phyloP scores from a whole-genome alignment of 2,329 filamentous ascomycete genomes.

The Verticillium alfalfae region DNA sequence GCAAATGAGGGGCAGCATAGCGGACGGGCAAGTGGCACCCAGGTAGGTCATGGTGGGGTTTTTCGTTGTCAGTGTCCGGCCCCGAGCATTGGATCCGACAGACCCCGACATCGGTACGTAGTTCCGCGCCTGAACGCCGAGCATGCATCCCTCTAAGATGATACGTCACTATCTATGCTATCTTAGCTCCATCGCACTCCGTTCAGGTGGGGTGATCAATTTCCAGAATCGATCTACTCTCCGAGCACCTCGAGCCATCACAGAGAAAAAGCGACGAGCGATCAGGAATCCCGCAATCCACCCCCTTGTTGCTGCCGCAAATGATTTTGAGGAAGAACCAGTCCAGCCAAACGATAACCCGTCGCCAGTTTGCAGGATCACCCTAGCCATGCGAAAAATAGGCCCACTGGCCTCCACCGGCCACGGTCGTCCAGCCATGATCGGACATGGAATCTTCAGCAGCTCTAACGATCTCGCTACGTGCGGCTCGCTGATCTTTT shows the following conservation, averaged over 20 bases:
- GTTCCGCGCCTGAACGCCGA: neutral
- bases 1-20: neutral
- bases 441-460: neutral
- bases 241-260: too few relatives aligned
- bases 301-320: too few relatives aligned
- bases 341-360: neutral
- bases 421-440: neutral
- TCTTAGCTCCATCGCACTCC: neutral
- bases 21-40: too few relatives aligned
- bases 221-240: neutral
- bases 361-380: neutral
- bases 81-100: neutral
- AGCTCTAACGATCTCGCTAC: neutral
- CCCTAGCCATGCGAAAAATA: neutral
- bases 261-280: too few relatives aligned
- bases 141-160: neutral
- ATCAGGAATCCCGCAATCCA: too few relatives aligned
- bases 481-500: neutral
- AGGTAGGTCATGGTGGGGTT: neutral
- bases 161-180: constrained; percentile 1
- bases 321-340: neutral
- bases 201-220: neutral
- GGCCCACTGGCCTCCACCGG: neutral
- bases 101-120: neutral
- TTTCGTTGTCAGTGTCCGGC: neutral